Conservation (phyloP, 176 grass and related monocot genomes). For the Rhipidocladum racemiflorum region DNA sequence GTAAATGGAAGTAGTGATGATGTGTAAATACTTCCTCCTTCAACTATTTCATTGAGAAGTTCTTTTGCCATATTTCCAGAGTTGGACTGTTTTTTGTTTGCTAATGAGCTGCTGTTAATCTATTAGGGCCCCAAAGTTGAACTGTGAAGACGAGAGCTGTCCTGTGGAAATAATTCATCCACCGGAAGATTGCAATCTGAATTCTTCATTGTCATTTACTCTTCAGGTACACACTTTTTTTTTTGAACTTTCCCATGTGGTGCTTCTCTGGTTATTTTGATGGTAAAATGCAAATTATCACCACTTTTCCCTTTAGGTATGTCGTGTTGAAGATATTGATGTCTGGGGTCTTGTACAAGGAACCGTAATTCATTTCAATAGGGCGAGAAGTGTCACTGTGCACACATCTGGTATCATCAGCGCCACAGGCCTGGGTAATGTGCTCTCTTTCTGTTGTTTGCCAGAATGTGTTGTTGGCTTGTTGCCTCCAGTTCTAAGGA, state of each 20-base stretch:
- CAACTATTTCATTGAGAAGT: slow-evolving; percentile 21
- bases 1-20: slow-evolving; percentile 68
- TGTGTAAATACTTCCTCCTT: slow-evolving; percentile 70
- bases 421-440: slow-evolving; percentile 73
- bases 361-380: slow-evolving; percentile 96
- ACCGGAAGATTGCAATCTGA: slow-evolving; percentile 99
- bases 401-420: slow-evolving; percentile 82
- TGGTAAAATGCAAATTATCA: background rate
- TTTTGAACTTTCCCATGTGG: slow-evolving; percentile 5
- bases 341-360: slow-evolving; percentile 86
- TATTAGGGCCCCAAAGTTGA: slow-evolving; percentile 86
- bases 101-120: slow-evolving; percentile 37
- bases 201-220: slow-evolving; percentile 92
- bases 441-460: slow-evolving; percentile 27
- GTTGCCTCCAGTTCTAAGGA: background rate
- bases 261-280: slow-evolving; percentile 1
- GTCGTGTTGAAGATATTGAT: slow-evolving; percentile 99
- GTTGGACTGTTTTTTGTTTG: background rate
- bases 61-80: slow-evolving; percentile 19
- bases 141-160: slow-evolving; percentile 79
- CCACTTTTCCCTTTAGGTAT: slow-evolving; percentile 55
- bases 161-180: slow-evolving; percentile 90
- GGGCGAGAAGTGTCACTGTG: slow-evolving; percentile 74
- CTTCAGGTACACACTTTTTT: slow-evolving; percentile 65
- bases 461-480: background rate